phyloP scores from a whole-genome alignment of 1,139 yeast species.

The Saccharomyces hybrid region DNA sequence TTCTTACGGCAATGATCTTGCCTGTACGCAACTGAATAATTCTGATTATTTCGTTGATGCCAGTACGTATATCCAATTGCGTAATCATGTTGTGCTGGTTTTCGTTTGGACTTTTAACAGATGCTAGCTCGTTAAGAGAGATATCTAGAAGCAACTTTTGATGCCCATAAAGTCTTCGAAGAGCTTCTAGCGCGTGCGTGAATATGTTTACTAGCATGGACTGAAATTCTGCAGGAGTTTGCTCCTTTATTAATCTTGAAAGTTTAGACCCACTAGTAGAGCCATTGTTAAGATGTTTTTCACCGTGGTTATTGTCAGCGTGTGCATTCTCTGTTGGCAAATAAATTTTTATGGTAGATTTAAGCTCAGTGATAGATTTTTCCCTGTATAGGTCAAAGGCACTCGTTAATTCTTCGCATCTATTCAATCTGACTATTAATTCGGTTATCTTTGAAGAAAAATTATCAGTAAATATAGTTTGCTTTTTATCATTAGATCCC shows the following conservation, averaged over 20 bases:
- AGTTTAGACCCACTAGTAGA: constrained; percentile 32
- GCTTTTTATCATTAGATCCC: constrained; percentile 19
- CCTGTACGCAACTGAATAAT: constrained; percentile 71
- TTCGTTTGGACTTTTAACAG: constrained; percentile 23
- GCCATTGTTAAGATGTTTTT: background rate
- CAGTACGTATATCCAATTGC: constrained; percentile 54
- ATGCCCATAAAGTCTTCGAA: constrained; percentile 67
- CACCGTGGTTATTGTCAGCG: constrained; percentile 13
- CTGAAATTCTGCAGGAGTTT: constrained; percentile 71
- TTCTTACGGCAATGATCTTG: constrained; percentile 69
- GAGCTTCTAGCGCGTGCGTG: constrained; percentile 59
- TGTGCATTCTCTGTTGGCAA: constrained; percentile 40
- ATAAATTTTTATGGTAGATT: constrained; percentile 57
- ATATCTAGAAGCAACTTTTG: constrained; percentile 73
- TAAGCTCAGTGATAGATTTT: constrained; percentile 58
- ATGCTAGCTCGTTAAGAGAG: constrained; percentile 48
- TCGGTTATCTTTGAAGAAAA: constrained; percentile 35
- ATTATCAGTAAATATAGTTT: constrained; percentile 16
- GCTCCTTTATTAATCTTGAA: constrained; percentile 51
- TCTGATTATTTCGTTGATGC: constrained; percentile 56
- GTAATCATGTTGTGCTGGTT: constrained; percentile 38
- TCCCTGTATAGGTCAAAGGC: constrained; percentile 68
- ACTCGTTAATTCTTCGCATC: constrained; percentile 55
- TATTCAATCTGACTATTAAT: constrained; percentile 48
- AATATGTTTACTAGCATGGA: constrained; percentile 58